Evolutionary conservation across 495 filamentous ascomycete genomes (phyloP).

Genomic region (Penicillium soppii): DNA sequence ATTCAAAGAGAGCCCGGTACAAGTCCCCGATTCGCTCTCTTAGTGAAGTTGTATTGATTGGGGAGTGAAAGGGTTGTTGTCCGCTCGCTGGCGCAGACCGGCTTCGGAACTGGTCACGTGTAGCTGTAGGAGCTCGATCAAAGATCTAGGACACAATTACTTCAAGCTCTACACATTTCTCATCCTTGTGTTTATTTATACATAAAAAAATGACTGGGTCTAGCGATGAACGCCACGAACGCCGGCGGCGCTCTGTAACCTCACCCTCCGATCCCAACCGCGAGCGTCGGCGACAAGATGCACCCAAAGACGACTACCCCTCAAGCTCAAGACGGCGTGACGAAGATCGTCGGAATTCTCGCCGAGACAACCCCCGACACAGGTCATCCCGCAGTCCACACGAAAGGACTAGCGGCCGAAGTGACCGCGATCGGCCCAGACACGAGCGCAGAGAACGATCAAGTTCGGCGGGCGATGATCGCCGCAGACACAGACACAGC

Average conservation of each 20-base stretch:
- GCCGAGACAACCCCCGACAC: constrained; percentile 23
- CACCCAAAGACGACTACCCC: constrained; percentile 20
- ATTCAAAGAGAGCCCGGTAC: constrained; percentile 16
- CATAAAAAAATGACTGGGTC: constrained; percentile 23
- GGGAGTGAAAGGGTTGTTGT: neutral
- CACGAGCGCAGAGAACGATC: constrained; percentile 29
- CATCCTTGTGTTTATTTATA: no score
- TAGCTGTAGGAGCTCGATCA: constrained; percentile 7
- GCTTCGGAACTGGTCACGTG: constrained; percentile 23
- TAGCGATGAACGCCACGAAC: constrained; percentile 17
- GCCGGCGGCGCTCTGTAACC: constrained; percentile 23
- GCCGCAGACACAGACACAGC: constrained; percentile 32
- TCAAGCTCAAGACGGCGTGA: constrained; percentile 31
- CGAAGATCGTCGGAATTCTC: constrained; percentile 31
- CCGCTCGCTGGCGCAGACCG: neutral
- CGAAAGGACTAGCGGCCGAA: constrained; percentile 13
- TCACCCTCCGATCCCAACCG: constrained; percentile 19
- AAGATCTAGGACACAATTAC: constrained; percentile 1
- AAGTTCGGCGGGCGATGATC: constrained; percentile 24
- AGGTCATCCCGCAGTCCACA: constrained; percentile 27
- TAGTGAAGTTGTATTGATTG: neutral
- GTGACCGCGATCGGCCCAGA: constrained; percentile 24
- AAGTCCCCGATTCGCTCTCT: constrained; percentile 13
- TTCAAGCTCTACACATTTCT: neutral
- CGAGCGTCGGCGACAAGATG: constrained; percentile 27